These are phyloP conservation scores for Beta lomatogona DNA, from an alignment of 179 eudicot species.

Conservation along the genomic window DNA sequence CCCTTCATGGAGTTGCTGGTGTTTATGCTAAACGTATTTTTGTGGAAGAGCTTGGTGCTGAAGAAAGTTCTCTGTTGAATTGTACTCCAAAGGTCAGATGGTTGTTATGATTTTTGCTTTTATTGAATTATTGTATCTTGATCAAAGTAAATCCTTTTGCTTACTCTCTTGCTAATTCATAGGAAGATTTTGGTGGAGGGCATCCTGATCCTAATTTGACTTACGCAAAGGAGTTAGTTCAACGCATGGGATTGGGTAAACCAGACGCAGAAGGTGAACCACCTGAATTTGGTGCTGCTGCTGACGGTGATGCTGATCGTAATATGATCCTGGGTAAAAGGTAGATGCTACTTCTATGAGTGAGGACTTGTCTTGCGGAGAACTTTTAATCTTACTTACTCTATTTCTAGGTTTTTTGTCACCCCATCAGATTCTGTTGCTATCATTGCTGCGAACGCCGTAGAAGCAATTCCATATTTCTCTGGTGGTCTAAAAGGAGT, in stretches of 20 bases:
- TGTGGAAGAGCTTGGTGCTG: constrained; percentile 94
- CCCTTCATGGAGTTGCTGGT: constrained; percentile 99
- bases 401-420: constrained; percentile 78
- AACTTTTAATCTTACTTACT: constrained; percentile 14
- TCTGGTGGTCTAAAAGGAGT: constrained; percentile 95
- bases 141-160: constrained; percentile 6
- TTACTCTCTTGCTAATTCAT: constrained; percentile 15
- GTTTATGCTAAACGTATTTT: constrained; percentile 92
- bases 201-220: constrained; percentile 99
- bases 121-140: not conserved
- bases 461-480: constrained; percentile 86
- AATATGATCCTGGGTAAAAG: constrained; percentile 99
- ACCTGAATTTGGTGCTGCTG: constrained; percentile 99
- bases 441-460: constrained; percentile 98
- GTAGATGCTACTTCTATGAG: constrained; percentile 35
- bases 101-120: not conserved
- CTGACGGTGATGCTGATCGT: constrained; percentile 99
- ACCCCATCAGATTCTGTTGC: constrained; percentile 99
- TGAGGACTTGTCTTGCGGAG: constrained; percentile 1
- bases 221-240: constrained; percentile 95
- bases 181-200: constrained; percentile 99
- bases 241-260: constrained; percentile 94
- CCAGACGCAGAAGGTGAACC: constrained; percentile 58
- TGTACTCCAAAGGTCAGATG: constrained; percentile 83
- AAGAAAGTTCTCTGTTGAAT: constrained; percentile 73